Evolutionary conservation across 768 basidiomycete genomes (phyloP).

Genomic region (Sporobolomyces pararoseus): DNA sequence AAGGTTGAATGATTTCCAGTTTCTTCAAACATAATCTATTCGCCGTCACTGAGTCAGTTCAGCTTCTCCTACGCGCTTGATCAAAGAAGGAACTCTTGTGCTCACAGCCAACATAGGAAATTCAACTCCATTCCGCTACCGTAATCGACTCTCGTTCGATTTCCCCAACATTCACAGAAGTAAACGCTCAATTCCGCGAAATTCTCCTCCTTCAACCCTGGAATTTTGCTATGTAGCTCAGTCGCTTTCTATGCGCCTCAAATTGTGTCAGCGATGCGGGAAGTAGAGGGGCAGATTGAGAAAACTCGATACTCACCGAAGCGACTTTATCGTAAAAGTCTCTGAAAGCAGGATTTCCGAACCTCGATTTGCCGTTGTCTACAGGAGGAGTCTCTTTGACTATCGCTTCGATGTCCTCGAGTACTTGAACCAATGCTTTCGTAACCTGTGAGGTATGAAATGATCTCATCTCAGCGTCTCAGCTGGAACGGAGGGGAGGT

Average conservation of each 20-base stretch:
- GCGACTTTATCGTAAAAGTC: slow-evolving; percentile 79
- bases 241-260: slow-evolving; percentile 55
- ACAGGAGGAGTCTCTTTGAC: slow-evolving; percentile 74
- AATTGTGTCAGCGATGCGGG: background rate
- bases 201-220: slow-evolving; percentile 59
- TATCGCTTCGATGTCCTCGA: slow-evolving; percentile 65
- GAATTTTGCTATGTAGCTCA: slow-evolving; percentile 59
- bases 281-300: too few relatives aligned
- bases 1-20: slow-evolving; percentile 56
- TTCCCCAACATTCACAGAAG: slow-evolving; percentile 86
- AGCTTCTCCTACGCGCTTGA: background rate
- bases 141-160: slow-evolving; percentile 86
- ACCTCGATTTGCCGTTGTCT: slow-evolving; percentile 77
- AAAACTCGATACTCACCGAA: slow-evolving; percentile 61
- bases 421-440: slow-evolving; percentile 59
- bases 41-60: background rate
- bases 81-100: slow-evolving; percentile 26
- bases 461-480: too few relatives aligned
- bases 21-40: slow-evolving; percentile 73
- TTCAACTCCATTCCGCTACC: slow-evolving; percentile 99
- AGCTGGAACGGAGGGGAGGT: too few relatives aligned
- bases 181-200: slow-evolving; percentile 71
- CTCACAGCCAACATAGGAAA: slow-evolving; percentile 93
- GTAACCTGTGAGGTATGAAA: slow-evolving; percentile 58
- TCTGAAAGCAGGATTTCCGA: slow-evolving; percentile 95